Evolutionary conservation across 345 rosid species (phyloP).

Genomic region (Salix suchowensis): DNA sequence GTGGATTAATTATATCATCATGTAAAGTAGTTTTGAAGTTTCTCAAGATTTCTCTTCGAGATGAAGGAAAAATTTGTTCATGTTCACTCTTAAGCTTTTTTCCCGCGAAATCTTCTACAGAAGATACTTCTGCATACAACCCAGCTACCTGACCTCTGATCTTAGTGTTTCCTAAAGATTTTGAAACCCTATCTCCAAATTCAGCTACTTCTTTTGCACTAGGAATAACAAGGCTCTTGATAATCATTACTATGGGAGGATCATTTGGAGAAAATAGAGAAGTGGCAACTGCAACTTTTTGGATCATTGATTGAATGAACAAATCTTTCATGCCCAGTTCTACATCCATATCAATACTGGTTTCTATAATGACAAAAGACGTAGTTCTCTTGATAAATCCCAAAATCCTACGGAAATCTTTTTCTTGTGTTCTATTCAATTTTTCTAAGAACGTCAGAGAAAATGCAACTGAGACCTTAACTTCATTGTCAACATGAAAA

Average conservation of each 20-base stretch:
- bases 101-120: conserved; percentile 12
- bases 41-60: conserved; percentile 32
- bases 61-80: conserved; percentile 21
- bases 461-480: conserved; percentile 38
- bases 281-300: conserved; percentile 15
- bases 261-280: conserved; percentile 21
- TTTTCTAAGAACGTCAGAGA: conserved; percentile 36
- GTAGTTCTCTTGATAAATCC: conserved; percentile 22
- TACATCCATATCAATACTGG: conserved; percentile 4
- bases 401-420: conserved; percentile 21
- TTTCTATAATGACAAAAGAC: conserved; percentile 33
- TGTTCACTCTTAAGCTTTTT: conserved; percentile 7
- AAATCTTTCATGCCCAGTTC: conserved; percentile 23
- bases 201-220: conserved; percentile 21
- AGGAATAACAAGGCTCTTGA: conserved; percentile 20
- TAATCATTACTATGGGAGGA: conserved; percentile 21
- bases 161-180: conserved; percentile 23
- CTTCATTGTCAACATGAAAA: conserved; percentile 4
- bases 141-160: conserved; percentile 15
- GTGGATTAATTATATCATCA: conserved; percentile 37
- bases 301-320: conserved; percentile 22
- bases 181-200: conserved; percentile 14
- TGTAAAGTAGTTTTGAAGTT: conserved; percentile 22
- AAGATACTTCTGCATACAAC: conserved; percentile 26
- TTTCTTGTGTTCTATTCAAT: conserved; percentile 14